A percentile compares a stretch with the other conserved stretches of the same genome.
Conservation (phyloP, 257 asterid genomes). For the Fraxinus americana region DNA sequence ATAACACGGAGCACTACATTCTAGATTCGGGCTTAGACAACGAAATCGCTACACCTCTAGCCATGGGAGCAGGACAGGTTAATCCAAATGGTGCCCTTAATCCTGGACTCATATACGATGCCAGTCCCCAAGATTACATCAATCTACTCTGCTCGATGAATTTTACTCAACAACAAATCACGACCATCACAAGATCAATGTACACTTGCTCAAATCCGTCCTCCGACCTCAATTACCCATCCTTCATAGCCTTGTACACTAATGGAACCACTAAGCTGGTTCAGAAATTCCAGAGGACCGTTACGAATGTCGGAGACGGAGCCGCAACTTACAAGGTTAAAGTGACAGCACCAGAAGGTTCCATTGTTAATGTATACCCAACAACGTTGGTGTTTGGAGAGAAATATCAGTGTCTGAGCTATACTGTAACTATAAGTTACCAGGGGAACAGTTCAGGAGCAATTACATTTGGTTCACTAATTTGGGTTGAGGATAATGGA, state of each 20-base stretch:
- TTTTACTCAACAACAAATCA: slow-evolving; percentile 33
- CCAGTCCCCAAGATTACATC: slow-evolving; percentile 34
- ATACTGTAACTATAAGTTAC: slow-evolving; percentile 26
- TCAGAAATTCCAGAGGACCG: slow-evolving; percentile 35
- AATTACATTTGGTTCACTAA: slow-evolving; percentile 32
- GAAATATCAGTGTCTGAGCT: slow-evolving; percentile 31
- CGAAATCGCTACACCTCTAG: slow-evolving; percentile 36
- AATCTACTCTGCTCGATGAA: slow-evolving; percentile 46
- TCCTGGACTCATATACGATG: slow-evolving; percentile 51
- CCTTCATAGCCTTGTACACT: slow-evolving; percentile 33
- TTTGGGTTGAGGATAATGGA: slow-evolving; percentile 38
- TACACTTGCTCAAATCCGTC: slow-evolving; percentile 34
- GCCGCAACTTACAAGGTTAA: slow-evolving; percentile 24
- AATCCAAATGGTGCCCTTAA: slow-evolving; percentile 48
- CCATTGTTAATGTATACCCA: slow-evolving; percentile 28
- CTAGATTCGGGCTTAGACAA: slow-evolving; percentile 15
- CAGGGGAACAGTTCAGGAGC: background rate
- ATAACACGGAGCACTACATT: slow-evolving; percentile 31
- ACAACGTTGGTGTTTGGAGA: slow-evolving; percentile 26
- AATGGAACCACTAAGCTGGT: background rate
- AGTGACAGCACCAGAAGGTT: slow-evolving; percentile 27
- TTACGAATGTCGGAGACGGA: slow-evolving; percentile 40
- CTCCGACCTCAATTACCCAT: slow-evolving; percentile 47
- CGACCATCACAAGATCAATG: slow-evolving; percentile 31
- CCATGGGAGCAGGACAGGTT: slow-evolving; percentile 52